Evolutionary conservation across 495 filamentous ascomycete species (phyloP), one percentile per base, ranked within the genome.

Genomic region (Thozetella sp.): DNA sequence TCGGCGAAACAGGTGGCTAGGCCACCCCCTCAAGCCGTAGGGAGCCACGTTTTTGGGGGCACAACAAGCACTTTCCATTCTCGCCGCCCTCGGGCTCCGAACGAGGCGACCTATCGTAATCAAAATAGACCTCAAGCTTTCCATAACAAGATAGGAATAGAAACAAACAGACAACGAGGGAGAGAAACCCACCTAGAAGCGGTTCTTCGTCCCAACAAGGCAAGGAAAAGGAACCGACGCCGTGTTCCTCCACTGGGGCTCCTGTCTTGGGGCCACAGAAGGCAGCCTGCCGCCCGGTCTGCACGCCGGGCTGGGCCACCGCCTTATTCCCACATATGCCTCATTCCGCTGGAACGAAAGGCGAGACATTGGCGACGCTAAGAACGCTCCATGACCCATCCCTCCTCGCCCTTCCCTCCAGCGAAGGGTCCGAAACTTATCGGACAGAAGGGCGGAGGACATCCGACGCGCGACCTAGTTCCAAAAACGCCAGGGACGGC

Each of bases 221-320:
- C 10, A 11, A 48, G n/a, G 4, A 11, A 37, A 15, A 37, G 15
- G 15, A 48, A 48, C n/a, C n/a, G n/a, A n/a, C n/a, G 43, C 43
- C 43, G n/a, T 48, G 43, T 48, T 20, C 43, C 43, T 48, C 43
- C 43, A 48, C 9, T 48, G 43, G 43, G 43, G n/a, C n/a, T n/a
- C 43, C 20, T n/a, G 43, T n/a, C 9, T n/a, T 20, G 3, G 10
- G 43, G 43, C n/a, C n/a, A 11, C 3, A 13, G n/a, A 9, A 10
- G 11, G 9, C 10, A 4, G 9, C 12, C 6, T 37, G 11, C 43
- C 3, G 4, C 11, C 43, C 20, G 43, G 43, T 48, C 10, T 48
- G n/a, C 11, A 48, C 43, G 43, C 6, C n/a, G 43, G 11, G 11
- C 9, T 9, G n/a, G 43, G n/a, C n/a, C n/a, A n/a, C n/a, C n/a